Evolutionary conservation across 2,329 filamentous ascomycete genomes (phyloP).

Genomic region (Fonsecaea nubica): DNA sequence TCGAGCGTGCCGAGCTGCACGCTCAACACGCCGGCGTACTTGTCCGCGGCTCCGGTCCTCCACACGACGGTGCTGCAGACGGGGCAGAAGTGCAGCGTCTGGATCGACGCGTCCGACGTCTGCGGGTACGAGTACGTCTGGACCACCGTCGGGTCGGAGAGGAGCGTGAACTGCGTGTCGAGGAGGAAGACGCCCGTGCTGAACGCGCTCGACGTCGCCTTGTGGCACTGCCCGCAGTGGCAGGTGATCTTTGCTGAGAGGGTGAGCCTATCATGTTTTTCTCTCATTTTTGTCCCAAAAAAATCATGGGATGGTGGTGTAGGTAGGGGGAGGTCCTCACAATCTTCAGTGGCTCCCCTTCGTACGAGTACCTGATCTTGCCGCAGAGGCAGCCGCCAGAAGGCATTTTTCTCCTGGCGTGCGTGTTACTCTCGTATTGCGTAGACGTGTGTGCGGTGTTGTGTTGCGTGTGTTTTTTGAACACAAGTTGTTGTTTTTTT

Average conservation of each 20-base stretch:
- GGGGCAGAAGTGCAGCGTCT: background rate
- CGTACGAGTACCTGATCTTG: background rate
- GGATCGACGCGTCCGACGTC: background rate
- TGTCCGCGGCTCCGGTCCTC: background rate
- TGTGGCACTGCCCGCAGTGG: background rate
- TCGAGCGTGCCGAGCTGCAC: background rate
- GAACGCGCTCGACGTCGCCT: background rate
- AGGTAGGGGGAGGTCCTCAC: background rate
- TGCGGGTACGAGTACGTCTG: background rate
- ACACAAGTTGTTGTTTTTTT: no score
- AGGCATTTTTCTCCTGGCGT: no score
- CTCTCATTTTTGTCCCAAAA: background rate
- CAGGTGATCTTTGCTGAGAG: background rate
- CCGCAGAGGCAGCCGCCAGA: background rate
- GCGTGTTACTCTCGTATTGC: no score
- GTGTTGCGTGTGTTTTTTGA: no score
- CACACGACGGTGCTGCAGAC: slow-evolving; percentile 1
- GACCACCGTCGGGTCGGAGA: background rate
- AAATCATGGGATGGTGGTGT: background rate
- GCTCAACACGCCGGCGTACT: slow-evolving; percentile 2
- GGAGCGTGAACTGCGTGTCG: background rate
- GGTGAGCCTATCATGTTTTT: background rate
- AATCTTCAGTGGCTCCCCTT: background rate
- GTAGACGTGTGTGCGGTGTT: no score
- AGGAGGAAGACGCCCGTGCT: slow-evolving; percentile 1